A percentile compares a stretch with the other conserved stretches of the same genome.
These are phyloP conservation scores for Blastobotrys persicus DNA, from an alignment of 1,139 yeast species.

Conservation along the genomic window DNA sequence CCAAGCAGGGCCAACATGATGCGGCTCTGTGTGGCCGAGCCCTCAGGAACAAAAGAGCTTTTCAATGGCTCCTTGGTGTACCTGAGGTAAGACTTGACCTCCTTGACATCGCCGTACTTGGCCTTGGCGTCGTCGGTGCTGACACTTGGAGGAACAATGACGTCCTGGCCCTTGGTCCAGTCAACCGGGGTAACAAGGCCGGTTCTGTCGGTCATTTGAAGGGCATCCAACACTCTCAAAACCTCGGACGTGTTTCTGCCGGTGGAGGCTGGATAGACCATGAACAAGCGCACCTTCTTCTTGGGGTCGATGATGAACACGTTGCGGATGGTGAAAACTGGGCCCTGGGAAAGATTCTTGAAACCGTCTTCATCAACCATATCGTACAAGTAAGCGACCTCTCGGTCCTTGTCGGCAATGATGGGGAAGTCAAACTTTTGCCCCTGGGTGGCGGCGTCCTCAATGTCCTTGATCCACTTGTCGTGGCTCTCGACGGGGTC, in stretches of 20 bases:
- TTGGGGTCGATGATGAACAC: conserved; percentile 85
- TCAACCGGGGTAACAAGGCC: conserved; percentile 82
- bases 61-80: conserved; percentile 35
- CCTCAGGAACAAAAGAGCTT: conserved; percentile 6
- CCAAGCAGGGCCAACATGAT: conserved; percentile 6
- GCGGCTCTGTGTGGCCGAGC: background rate
- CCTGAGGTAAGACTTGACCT: conserved; percentile 82
- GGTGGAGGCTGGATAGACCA: conserved; percentile 86
- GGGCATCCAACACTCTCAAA: conserved; percentile 79
- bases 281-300: conserved; percentile 76
- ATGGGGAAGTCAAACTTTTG: conserved; percentile 77
- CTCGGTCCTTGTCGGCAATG: conserved; percentile 77
- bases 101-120: conserved; percentile 77
- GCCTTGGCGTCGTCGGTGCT: conserved; percentile 75
- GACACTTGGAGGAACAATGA: conserved; percentile 82
- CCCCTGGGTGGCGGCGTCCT: conserved; percentile 65
- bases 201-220: conserved; percentile 74
- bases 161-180: conserved; percentile 76
- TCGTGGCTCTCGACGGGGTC: conserved; percentile 74
- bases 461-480: conserved; percentile 84
- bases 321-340: conserved; percentile 79
- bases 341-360: conserved; percentile 64
- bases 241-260: conserved; percentile 91
- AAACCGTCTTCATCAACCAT: conserved; percentile 91
- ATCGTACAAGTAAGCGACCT: conserved; percentile 79